These are phyloP conservation scores for Phytophthora brassicae DNA, from an alignment of 352 stramenopile species.

Conservation along the genomic window DNA sequence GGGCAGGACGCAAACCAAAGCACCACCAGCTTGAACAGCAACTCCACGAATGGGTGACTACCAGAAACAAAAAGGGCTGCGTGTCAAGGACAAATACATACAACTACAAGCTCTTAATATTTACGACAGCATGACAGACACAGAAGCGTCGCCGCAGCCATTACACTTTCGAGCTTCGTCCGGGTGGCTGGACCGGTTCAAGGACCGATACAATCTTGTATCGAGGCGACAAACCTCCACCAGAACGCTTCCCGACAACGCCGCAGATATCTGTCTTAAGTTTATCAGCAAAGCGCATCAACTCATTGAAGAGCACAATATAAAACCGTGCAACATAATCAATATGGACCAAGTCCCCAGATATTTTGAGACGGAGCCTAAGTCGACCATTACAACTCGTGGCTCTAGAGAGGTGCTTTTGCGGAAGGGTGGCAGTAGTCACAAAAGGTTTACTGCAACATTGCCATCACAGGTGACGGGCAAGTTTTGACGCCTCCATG, in stretches of 20 bases:
- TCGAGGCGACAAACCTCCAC: neutral
- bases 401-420: neutral
- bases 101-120: neutral
- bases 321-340: neutral
- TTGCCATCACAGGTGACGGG: neutral
- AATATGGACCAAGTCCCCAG: no score
- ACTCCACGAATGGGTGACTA: neutral
- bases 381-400: neutral
- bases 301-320: neutral
- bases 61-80: neutral
- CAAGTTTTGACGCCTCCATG: slow-evolving; percentile 2
- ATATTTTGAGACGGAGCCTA: slow-evolving; percentile 11
- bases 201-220: neutral
- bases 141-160: neutral
- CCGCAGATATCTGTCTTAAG: neutral
- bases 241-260: neutral
- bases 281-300: neutral
- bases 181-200: neutral
- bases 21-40: neutral
- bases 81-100: neutral
- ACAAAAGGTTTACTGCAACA: slow-evolving; percentile 8
- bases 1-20: neutral
- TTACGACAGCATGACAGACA: neutral
- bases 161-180: neutral
- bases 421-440: neutral